Conservation (phyloP, 495 filamentous ascomycete genomes). For the Margaritispora aquatica region DNA sequence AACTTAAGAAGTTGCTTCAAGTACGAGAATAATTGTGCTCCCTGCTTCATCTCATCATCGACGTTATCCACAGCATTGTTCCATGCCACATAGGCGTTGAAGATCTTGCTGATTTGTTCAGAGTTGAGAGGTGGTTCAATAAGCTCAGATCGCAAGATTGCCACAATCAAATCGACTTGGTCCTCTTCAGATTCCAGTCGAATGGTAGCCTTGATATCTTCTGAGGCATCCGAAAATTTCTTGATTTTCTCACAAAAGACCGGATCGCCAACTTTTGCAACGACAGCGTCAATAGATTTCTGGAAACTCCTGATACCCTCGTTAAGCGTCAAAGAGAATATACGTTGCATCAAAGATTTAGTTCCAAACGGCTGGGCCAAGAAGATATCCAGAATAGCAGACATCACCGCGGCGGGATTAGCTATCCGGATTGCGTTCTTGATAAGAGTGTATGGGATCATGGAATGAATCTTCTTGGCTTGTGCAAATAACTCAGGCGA, state of each 20-base stretch:
- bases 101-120: constrained; percentile 74
- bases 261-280: constrained; percentile 66
- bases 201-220: constrained; percentile 65
- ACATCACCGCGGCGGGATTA: constrained; percentile 95
- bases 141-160: constrained; percentile 68
- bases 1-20: constrained; percentile 94
- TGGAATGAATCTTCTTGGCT: constrained; percentile 83
- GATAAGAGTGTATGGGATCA: constrained; percentile 85
- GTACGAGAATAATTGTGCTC: constrained; percentile 85
- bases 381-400: constrained; percentile 85
- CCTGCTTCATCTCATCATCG: constrained; percentile 79
- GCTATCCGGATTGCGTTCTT: constrained; percentile 96
- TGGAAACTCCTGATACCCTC: constrained; percentile 85
- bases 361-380: constrained; percentile 90
- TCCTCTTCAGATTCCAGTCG: constrained; percentile 64
- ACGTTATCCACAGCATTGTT: constrained; percentile 89
- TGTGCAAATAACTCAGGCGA: constrained; percentile 94
- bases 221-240: constrained; percentile 65
- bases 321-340: constrained; percentile 84
- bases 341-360: constrained; percentile 83
- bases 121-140: constrained; percentile 60
- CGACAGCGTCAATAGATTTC: constrained; percentile 72
- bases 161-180: constrained; percentile 74
- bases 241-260: constrained; percentile 79
- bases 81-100: constrained; percentile 96